A percentile compares a stretch with the other conserved stretches of the same genome.
phyloP scores from a whole-genome alignment of 495 filamentous ascomycete species.

The Xylaria castorea region DNA sequence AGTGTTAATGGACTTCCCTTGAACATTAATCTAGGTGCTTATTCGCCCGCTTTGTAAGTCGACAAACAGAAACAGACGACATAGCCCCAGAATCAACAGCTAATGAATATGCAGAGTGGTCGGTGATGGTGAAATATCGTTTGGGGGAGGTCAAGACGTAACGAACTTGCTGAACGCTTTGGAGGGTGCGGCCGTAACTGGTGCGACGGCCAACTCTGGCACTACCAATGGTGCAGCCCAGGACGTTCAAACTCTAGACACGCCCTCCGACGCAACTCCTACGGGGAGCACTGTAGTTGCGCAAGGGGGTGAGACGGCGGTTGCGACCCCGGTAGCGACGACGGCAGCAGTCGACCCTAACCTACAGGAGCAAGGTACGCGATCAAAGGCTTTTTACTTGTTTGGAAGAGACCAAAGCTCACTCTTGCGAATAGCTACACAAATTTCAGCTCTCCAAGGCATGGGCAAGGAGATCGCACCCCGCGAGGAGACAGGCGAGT shows the following conservation, averaged over 20 bases:
- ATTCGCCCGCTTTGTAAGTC: constrained; percentile 60
- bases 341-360: constrained; percentile 42
- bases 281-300: constrained; percentile 27
- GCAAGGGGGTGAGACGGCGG: constrained; percentile 32
- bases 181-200: constrained; percentile 57
- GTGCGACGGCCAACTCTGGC: constrained; percentile 41
- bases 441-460: constrained; percentile 53
- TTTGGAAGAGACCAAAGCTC: constrained; percentile 6
- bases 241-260: constrained; percentile 5
- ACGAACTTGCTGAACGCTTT: constrained; percentile 55
- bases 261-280: constrained; percentile 29
- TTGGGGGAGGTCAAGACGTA: constrained; percentile 60
- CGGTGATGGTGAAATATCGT: constrained; percentile 70
- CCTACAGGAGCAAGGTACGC: constrained; percentile 45
- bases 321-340: constrained; percentile 29
- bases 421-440: constrained; percentile 40
- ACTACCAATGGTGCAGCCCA: constrained; percentile 14
- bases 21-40: constrained; percentile 67
- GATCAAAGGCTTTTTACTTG: neutral
- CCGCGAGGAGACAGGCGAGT: constrained; percentile 36
- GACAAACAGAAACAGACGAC: neutral
- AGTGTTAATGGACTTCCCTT: constrained; percentile 57
- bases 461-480: constrained; percentile 59
- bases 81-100: constrained; percentile 8
- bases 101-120: constrained; percentile 46